Evolutionary conservation across 805 yeast genomes (phyloP).

Genomic region (Saccharomycodes ludwigii): DNA sequence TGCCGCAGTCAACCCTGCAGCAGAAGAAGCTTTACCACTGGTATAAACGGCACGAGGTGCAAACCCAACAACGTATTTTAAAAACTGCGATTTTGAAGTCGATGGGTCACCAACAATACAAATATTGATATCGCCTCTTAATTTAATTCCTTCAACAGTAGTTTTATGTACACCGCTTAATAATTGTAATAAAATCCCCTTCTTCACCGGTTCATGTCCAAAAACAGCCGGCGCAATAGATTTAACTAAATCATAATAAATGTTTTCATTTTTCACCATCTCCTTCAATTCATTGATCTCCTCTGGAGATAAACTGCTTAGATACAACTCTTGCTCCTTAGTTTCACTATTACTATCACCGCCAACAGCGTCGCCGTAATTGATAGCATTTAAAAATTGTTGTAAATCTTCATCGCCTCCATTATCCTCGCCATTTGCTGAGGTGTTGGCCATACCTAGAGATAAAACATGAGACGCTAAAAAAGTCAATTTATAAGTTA

Average conservation of each 20-base stretch:
- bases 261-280: conserved; percentile 82
- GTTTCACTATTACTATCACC: conserved; percentile 37
- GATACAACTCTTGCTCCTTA: conserved; percentile 68
- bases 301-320: conserved; percentile 63
- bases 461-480: conserved; percentile 85
- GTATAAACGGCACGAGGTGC: conserved; percentile 93
- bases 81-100: conserved; percentile 89
- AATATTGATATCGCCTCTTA: conserved; percentile 93
- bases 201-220: conserved; percentile 90
- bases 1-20: conserved; percentile 97
- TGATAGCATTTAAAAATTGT: conserved; percentile 14
- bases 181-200: conserved; percentile 79
- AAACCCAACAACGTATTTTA: conserved; percentile 79
- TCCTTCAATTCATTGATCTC: conserved; percentile 76
- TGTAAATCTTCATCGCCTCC: conserved; percentile 11
- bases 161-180: conserved; percentile 92
- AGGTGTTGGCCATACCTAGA: conserved; percentile 20
- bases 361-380: conserved; percentile 24
- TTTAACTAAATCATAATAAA: conserved; percentile 71
- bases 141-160: conserved; percentile 85
- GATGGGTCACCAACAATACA: conserved; percentile 98
- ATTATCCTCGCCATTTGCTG: conserved; percentile 6
- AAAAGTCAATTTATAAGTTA: conserved; percentile 85
- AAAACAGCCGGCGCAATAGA: conserved; percentile 93
- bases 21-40: conserved; percentile 96